These are phyloP conservation scores for Tolypocladium inflatum DNA, from an alignment of 2,329 filamentous ascomycete species.

Conservation along the genomic window DNA sequence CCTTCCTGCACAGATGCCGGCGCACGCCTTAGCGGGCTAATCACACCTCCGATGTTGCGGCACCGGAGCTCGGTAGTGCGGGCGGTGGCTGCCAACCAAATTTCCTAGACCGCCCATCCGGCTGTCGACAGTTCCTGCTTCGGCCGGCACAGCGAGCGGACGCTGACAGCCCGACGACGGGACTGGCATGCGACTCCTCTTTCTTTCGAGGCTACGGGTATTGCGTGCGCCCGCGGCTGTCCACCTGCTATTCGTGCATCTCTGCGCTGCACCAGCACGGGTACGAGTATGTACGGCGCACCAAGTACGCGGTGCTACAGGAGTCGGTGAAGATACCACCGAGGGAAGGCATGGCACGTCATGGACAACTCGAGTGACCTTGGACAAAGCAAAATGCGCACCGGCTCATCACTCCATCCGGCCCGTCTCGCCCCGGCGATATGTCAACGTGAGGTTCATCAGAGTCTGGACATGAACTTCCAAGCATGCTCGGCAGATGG, in stretches of 20 bases:
- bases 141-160: neutral
- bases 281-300: too few species aligned
- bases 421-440: neutral
- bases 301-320: neutral
- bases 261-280: neutral
- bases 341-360: neutral
- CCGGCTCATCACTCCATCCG: neutral
- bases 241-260: neutral
- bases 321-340: neutral
- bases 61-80: neutral
- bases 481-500: neutral
- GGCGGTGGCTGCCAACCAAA: neutral
- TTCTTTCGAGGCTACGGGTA: neutral
- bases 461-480: neutral
- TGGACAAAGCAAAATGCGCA: too few species aligned
- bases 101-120: neutral
- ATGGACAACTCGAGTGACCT: too few species aligned
- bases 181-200: neutral
- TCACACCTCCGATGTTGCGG: slow-evolving; percentile 1
- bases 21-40: slow-evolving; percentile 4
- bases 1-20: slow-evolving; percentile 1
- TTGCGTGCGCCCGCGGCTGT: neutral
- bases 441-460: neutral
- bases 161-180: neutral
- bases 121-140: neutral